Evolutionary conservation across 2,329 filamentous ascomycete genomes (phyloP).

Genomic region (Phyllosticta ampelicida): DNA sequence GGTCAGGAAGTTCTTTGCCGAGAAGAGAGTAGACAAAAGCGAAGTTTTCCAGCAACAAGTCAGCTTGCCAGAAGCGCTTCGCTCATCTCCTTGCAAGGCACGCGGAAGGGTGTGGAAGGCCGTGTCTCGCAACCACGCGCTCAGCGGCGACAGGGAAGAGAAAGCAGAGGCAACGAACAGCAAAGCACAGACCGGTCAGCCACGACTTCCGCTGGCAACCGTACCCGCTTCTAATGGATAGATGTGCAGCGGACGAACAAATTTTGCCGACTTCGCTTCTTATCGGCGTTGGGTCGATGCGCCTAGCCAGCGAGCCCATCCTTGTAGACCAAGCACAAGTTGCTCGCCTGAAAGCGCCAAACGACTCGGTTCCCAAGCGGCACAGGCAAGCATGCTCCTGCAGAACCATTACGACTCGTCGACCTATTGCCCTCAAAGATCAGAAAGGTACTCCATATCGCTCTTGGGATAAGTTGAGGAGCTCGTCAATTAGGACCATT

Average conservation of each 20-base stretch:
- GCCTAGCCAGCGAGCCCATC: background rate
- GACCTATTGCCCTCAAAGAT: background rate
- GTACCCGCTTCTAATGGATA: background rate
- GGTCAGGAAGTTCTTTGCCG: background rate
- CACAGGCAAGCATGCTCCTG: background rate
- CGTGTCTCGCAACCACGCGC: background rate
- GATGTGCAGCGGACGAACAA: background rate
- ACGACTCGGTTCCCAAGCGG: background rate
- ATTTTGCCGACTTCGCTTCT: background rate
- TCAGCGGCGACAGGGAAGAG: background rate
- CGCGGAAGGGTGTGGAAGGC: background rate
- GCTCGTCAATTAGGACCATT: background rate
- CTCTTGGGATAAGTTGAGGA: background rate
- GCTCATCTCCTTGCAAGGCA: background rate
- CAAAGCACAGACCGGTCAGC: background rate
- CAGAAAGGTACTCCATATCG: background rate
- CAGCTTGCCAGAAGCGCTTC: background rate
- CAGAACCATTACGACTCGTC: background rate
- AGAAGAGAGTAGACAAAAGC: background rate
- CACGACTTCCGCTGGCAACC: background rate
- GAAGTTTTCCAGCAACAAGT: background rate
- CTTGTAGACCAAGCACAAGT: background rate
- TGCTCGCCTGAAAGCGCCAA: background rate
- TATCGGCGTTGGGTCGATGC: background rate
- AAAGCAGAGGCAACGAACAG: background rate